Evolutionary conservation across 139 green algal species (phyloP), one percentile per base, ranked within the genome.

Genomic region (Volvox africanus): DNA sequence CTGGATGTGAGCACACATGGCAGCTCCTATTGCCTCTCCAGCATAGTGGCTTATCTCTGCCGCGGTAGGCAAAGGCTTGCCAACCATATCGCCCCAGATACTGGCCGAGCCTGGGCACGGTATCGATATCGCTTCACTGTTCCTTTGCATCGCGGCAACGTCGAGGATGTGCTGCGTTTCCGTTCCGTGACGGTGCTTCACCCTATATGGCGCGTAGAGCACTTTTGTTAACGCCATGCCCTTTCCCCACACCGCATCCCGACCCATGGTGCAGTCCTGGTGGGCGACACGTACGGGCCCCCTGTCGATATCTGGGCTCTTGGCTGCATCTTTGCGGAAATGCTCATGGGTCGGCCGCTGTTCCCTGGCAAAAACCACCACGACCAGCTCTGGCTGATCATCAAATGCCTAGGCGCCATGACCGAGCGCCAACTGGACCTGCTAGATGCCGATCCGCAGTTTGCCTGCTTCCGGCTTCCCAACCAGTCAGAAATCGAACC

Each of bases 281-380:
- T 99, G 14, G 95, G 96, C 14, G 92, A 93, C 55, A 36, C 68
- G 17, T 98, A 99, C 92, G 93, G 89, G 2, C 78, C 91, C 6
- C 86, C 82, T 0, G 94, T 98, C 36, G 97, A 99, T 90, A 80
- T 97, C 50, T 98, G 96, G 96, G 93, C 95, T 14, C 65, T 92
- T 13, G 84, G 96, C 36, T 98, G 96, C 94, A 95, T 98, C 69
- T 82, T 97, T 32, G 96, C 93, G 14, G 96, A 98, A 92, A 92
- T 98, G 87, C 79, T 95, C 30, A 88, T 92, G 26, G 97, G 96
- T 6, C 61, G 92, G 50, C 95, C 96, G 5, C 92, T 98, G 26
- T 98, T 98, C 80, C 95, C 96, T 0, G 97, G 97, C 13, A 93
- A 94, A 83, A 97, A 89, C 78, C 96, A 98, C 92, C 93, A 97